phyloP scores from a whole-genome alignment of 1,284 basidiomycete genomes.

The Rhizopogon parksii region DNA sequence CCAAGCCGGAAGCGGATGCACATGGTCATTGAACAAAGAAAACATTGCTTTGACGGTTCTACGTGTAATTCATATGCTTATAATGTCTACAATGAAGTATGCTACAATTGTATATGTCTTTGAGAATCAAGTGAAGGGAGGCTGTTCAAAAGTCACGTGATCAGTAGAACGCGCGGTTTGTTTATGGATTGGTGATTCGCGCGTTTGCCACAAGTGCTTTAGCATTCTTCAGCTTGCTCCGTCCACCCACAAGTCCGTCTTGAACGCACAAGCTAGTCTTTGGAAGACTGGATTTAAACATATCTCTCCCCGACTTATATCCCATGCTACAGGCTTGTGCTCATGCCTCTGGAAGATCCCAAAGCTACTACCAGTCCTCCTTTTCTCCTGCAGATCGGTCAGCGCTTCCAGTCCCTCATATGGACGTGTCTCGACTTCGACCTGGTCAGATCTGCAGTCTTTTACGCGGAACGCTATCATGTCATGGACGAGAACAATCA shows the following conservation, averaged over 20 bases:
- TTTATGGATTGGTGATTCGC: slow-evolving; percentile 15
- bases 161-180: slow-evolving; percentile 10
- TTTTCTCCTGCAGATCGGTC: slow-evolving; percentile 46
- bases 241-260: slow-evolving; percentile 8
- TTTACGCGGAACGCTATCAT: slow-evolving; percentile 77
- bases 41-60: not conserved
- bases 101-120: not conserved
- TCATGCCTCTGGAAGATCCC: slow-evolving; percentile 40
- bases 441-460: slow-evolving; percentile 67
- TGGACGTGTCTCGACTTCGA: slow-evolving; percentile 76
- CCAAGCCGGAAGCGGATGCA: slow-evolving; percentile 63
- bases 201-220: slow-evolving; percentile 12
- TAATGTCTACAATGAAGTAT: slow-evolving; percentile 8
- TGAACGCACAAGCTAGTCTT: slow-evolving; percentile 6
- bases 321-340: slow-evolving; percentile 21
- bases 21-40: slow-evolving; percentile 40
- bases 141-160: slow-evolving; percentile 23
- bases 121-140: not conserved
- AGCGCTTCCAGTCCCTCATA: slow-evolving; percentile 61
- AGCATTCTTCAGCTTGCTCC: slow-evolving; percentile 7
- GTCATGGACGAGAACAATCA: slow-evolving; percentile 62
- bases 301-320: slow-evolving; percentile 19
- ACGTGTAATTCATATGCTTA: slow-evolving; percentile 11
- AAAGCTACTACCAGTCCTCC: slow-evolving; percentile 31
- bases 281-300: slow-evolving; percentile 10